Evolutionary conservation across 192 early-diverging fungal species (phyloP).

Genomic region (Podochytrium sp.): DNA sequence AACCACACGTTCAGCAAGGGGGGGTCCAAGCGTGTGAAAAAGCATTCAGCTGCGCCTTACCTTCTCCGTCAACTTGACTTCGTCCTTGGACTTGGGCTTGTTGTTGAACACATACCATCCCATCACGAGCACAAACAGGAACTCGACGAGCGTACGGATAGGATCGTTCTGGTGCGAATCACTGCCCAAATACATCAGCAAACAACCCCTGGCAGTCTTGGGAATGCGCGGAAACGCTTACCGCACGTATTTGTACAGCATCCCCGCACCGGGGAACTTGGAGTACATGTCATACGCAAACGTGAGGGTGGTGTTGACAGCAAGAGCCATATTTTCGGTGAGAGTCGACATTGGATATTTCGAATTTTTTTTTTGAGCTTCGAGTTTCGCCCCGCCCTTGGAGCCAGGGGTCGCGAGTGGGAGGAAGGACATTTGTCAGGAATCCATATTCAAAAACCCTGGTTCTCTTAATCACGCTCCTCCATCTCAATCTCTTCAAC

Average conservation of each 20-base stretch:
- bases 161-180: slow-evolving; percentile 95
- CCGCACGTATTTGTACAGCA: slow-evolving; percentile 75
- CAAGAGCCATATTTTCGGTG: slow-evolving; percentile 47
- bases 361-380: too few relatives aligned
- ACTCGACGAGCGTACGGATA: slow-evolving; percentile 82
- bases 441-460: too few relatives aligned
- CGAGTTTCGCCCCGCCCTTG: too few relatives aligned
- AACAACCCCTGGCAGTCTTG: too few relatives aligned
- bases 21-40: background rate
- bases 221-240: background rate
- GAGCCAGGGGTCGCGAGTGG: too few relatives aligned
- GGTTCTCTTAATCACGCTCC: background rate
- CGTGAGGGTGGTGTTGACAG: slow-evolving; percentile 54
- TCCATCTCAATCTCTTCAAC: slow-evolving; percentile 17
- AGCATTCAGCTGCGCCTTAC: slow-evolving; percentile 33
- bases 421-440: too few relatives aligned
- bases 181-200: slow-evolving; percentile 35
- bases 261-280: slow-evolving; percentile 73
- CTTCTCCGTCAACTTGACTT: slow-evolving; percentile 80
- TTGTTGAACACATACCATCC: slow-evolving; percentile 86
- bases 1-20: background rate
- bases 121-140: slow-evolving; percentile 82
- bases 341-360: too few relatives aligned
- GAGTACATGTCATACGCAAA: slow-evolving; percentile 47
- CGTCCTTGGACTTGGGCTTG: slow-evolving; percentile 70